Base-by-base conservation (phyloP, 2,329 filamentous ascomycete species). In the Monilinia fructicola region DNA sequence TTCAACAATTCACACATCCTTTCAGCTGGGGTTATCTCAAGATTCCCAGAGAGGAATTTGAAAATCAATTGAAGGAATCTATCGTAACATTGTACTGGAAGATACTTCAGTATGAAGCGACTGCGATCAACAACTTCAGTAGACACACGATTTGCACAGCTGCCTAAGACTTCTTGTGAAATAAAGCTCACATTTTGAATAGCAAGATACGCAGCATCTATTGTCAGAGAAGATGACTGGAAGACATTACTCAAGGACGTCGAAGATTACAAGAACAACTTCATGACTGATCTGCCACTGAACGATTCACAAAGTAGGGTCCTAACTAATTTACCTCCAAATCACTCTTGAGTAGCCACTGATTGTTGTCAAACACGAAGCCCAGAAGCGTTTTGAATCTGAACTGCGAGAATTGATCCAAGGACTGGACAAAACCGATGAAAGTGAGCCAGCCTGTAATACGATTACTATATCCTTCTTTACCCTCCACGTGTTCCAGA, bases 61-160 rank as follows among this genome's bases (percentile, higher is more conserved):
- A 46, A 21, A 23, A 48, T 21, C 56, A 59, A 16, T 3, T 59
- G 26, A 59, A 48, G 21, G 56, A 48, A 59, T 59, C 42, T 4
- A 59, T 59, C 3, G 21, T 35, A 42, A 59, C 26, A 1, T 16
- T 59, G 5, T 59, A 59, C 56, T 59, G 56, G 56, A 48, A 59
- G 31, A 35, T 48, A n/a, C 56, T 59, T 35, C 18, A 26, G 18
- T 59, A 59, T 59, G 42, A 59, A 26, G 26, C 21, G 18, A 59
- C 18, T 5, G 56, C 56, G 12, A 59, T 59, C 14, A 16, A 23
- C 10, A 46, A 46, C n/a, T 59, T 48, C 12, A 59, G 6, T 26
- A 48, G 56, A 48, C 18, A 35, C 28, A 48, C 42, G 35, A 48
- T 59, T 7, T 54, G 31, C 38, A 54, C 52, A 31, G 21, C 2